Evolutionary conservation across 805 yeast species (phyloP).

Genomic region (Martiniozyma abietophila): DNA sequence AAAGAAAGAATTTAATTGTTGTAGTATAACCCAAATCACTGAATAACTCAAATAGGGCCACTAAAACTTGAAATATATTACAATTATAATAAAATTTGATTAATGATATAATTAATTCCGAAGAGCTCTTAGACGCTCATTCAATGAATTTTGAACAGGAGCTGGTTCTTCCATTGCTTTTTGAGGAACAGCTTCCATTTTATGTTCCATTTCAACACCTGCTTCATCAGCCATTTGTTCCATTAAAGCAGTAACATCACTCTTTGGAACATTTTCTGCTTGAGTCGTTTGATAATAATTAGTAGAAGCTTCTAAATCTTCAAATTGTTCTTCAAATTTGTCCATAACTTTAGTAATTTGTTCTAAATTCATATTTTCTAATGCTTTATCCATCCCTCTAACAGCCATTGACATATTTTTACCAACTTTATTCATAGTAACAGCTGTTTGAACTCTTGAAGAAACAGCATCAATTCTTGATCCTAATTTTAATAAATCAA

Average conservation of each 20-base stretch:
- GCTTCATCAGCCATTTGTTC: slow-evolving; percentile 95
- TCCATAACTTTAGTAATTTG: slow-evolving; percentile 93
- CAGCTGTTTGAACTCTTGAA: slow-evolving; percentile 93
- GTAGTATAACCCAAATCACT: too few relatives aligned
- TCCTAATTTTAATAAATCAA: slow-evolving; percentile 71
- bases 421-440: slow-evolving; percentile 92
- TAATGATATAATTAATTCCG: too few relatives aligned
- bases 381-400: slow-evolving; percentile 91
- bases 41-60: too few relatives aligned
- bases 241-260: slow-evolving; percentile 85
- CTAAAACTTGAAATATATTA: too few relatives aligned
- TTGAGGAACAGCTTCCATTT: slow-evolving; percentile 33
- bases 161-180: slow-evolving; percentile 42
- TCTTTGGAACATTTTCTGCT: slow-evolving; percentile 87
- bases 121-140: slow-evolving; percentile 82
- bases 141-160: slow-evolving; percentile 68
- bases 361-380: slow-evolving; percentile 92
- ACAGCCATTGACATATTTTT: slow-evolving; percentile 92
- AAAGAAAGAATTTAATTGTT: too few relatives aligned
- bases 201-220: slow-evolving; percentile 85
- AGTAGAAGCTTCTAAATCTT: slow-evolving; percentile 89
- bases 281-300: slow-evolving; percentile 90
- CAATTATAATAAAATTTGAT: too few relatives aligned
- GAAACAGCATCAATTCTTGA: slow-evolving; percentile 95
- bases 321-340: slow-evolving; percentile 91